These are phyloP conservation scores for Craterostigma plantagineum DNA, from an alignment of 257 asterid species.

Conservation along the genomic window DNA sequence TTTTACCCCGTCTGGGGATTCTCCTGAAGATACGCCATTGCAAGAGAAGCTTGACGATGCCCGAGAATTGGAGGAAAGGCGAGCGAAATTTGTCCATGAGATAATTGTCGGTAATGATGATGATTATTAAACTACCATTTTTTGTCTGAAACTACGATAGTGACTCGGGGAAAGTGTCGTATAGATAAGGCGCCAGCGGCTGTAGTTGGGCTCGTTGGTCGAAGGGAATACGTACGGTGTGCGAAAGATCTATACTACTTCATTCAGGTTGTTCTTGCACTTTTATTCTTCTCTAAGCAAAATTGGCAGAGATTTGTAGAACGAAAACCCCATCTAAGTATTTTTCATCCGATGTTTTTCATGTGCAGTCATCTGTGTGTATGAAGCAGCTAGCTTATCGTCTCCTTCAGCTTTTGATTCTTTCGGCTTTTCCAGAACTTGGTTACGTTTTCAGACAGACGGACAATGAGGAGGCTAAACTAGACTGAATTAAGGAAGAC, in stretches of 20 bases:
- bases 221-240: conserved; percentile 68
- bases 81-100: conserved; percentile 63
- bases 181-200: conserved; percentile 93
- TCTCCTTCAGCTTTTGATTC: conserved; percentile 59
- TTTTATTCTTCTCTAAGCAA: too few species aligned
- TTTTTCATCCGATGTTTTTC: conserved; percentile 1
- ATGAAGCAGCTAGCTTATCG: conserved; percentile 71
- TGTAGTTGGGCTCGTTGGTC: conserved; percentile 80
- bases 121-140: neutral
- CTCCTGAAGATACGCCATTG: too few species aligned
- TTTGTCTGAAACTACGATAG: neutral
- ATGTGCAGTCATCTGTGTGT: conserved; percentile 51
- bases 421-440: conserved; percentile 82
- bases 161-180: conserved; percentile 1
- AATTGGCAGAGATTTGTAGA: too few species aligned
- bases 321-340: neutral
- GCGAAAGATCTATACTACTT: conserved; percentile 85
- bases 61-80: conserved; percentile 40
- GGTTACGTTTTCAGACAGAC: conserved; percentile 41
- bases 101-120: conserved; percentile 45
- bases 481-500: conserved; percentile 19
- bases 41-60: conserved; percentile 18
- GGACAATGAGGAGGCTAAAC: conserved; percentile 45
- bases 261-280: conserved; percentile 47
- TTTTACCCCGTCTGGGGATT: conserved; percentile 3